Evolutionary conservation across 208 protist genomes (phyloP), one percentile per base, ranked within the genome.

Genomic region (Leishmania turanica): DNA sequence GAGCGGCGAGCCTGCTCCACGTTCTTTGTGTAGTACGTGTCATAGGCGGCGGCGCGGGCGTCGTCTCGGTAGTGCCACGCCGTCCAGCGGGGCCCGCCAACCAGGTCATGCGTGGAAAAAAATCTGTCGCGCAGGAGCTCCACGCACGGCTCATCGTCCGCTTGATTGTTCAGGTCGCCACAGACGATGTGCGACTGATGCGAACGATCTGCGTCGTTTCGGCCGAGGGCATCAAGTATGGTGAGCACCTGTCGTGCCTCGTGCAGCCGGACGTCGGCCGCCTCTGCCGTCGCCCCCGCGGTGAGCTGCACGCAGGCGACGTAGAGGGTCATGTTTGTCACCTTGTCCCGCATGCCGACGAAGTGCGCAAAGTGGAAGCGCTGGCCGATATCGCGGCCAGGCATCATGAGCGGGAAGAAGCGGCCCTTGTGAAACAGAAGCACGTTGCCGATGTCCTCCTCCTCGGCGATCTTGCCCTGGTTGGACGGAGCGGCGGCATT

Each of bases 391-490:
- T 97, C 94, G 45, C 87, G 87, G 8, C 94, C 94, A 1, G 89
- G 87, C 89, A 95, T 96, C 79, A 97, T 86, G 51, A 93, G 81
- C 0, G 94, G 94, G 19, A 94, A 86, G 80, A 97, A 97, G 54
- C 94, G 88, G 49, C 91, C 87, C 84, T 97, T 97, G 90, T 97
- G 94, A 82, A 97, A 97, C 13, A 96, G 68, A 1, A 97, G 47
- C 42, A 95, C 94, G 73, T 97, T 97, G 78, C 94, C 94, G 83
- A 97, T 96, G 79, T 97, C 94, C 77, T 97, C 92, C 45, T 75
- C 58, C 66, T 84, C 82, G 17, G 56, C 68, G 45, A 97, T 89
- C 71, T 93, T 95, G 15, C 87, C 89, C 3, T 62, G 40, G 71
- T 94, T 84, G 2, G 84, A 81, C 58, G 77, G 77, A 7, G 79